These are phyloP conservation scores for Alternaria longipes DNA, from an alignment of 2,329 filamentous ascomycete genomes.

Conservation along the genomic window DNA sequence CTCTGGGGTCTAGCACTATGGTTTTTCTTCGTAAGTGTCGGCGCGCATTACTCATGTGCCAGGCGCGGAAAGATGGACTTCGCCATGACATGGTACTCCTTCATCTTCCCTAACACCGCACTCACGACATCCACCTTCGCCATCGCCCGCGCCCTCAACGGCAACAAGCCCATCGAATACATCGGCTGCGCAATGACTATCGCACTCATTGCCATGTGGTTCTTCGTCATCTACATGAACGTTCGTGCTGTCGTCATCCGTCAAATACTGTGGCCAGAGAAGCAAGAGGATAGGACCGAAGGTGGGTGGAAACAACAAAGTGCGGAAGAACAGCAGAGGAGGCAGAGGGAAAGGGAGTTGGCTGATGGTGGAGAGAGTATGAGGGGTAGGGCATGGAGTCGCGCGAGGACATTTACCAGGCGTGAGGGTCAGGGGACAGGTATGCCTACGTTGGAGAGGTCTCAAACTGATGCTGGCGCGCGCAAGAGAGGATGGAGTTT, in stretches of 20 bases:
- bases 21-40: constrained; percentile 84
- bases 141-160: constrained; percentile 65
- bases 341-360: constrained; percentile 19
- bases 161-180: constrained; percentile 65
- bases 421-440: constrained; percentile 12
- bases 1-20: constrained; percentile 83
- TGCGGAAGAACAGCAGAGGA: constrained; percentile 41
- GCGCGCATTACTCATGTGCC: constrained; percentile 75
- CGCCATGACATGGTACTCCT: constrained; percentile 87
- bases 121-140: constrained; percentile 76
- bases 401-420: constrained; percentile 34
- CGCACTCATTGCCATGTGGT: constrained; percentile 73
- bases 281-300: constrained; percentile 71
- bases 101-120: constrained; percentile 83
- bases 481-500: constrained; percentile 28
- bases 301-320: constrained; percentile 62
- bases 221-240: constrained; percentile 75
- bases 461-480: constrained; percentile 22
- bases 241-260: constrained; percentile 70
- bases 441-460: constrained; percentile 11
- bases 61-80: constrained; percentile 71
- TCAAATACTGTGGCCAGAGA: constrained; percentile 80
- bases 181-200: constrained; percentile 73
- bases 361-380: constrained; percentile 32
- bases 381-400: constrained; percentile 30